phyloP scores from a whole-genome alignment of 345 rosid species.

The Sisymbrium altissimum region DNA sequence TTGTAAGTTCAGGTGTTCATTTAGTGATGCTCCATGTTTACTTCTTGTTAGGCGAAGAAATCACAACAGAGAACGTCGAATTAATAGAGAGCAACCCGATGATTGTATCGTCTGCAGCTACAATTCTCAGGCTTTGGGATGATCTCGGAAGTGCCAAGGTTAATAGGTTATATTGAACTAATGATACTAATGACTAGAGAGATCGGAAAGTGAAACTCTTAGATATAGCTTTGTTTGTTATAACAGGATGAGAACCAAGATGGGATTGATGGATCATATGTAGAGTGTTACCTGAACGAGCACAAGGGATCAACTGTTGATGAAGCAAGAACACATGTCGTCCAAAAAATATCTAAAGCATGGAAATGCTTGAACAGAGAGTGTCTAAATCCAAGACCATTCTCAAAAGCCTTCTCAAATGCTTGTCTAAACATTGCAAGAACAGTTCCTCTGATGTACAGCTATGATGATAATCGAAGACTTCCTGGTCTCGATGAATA shows the following conservation, averaged over 20 bases:
- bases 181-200: background rate
- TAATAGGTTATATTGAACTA: background rate
- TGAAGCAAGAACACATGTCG: slow-evolving; percentile 35
- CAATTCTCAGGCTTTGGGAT: slow-evolving; percentile 63
- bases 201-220: background rate
- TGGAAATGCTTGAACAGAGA: slow-evolving; percentile 58
- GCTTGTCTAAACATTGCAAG: slow-evolving; percentile 42
- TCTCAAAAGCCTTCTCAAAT: slow-evolving; percentile 28
- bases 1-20: slow-evolving; percentile 52
- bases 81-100: slow-evolving; percentile 33
- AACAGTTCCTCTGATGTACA: slow-evolving; percentile 48
- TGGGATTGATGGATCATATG: slow-evolving; percentile 56
- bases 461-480: slow-evolving; percentile 29
- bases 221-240: background rate
- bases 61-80: slow-evolving; percentile 32
- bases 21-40: slow-evolving; percentile 45
- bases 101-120: slow-evolving; percentile 39
- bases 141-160: slow-evolving; percentile 64
- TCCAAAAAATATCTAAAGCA: slow-evolving; percentile 39
- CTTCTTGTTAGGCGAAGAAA: slow-evolving; percentile 46
- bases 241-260: slow-evolving; percentile 53
- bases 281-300: slow-evolving; percentile 54
- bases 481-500: slow-evolving; percentile 27
- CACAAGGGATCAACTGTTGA: slow-evolving; percentile 28
- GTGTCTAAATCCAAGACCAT: slow-evolving; percentile 35